A percentile compares a stretch with the other conserved stretches of the same genome.
phyloP scores from a whole-genome alignment of 1,139 yeast genomes.

The Sugiyamaella xylanicola region DNA sequence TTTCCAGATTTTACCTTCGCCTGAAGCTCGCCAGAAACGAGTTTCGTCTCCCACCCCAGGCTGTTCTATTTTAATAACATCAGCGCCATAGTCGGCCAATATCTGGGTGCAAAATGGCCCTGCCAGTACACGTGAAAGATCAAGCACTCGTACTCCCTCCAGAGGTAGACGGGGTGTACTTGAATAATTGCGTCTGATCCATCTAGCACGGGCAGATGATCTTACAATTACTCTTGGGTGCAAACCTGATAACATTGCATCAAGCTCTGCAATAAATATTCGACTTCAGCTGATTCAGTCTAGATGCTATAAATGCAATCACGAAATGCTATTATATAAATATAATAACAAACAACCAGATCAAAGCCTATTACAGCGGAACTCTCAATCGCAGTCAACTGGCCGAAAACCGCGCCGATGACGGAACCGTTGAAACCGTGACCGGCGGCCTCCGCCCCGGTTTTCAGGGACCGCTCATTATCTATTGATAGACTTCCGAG shows the following conservation, averaged over 20 bases:
- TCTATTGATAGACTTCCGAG: background rate
- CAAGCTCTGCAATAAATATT: too few relatives aligned
- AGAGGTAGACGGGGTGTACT: slow-evolving; percentile 23
- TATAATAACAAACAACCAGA: background rate
- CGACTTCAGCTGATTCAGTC: too few relatives aligned
- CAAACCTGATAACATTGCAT: background rate
- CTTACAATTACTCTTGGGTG: too few relatives aligned
- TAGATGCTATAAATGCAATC: too few relatives aligned
- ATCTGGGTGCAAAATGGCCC: slow-evolving; percentile 48
- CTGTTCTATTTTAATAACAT: slow-evolving; percentile 46
- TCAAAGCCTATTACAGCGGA: too few relatives aligned
- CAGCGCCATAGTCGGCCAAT: slow-evolving; percentile 47
- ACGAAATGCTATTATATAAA: too few relatives aligned
- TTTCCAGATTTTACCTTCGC: slow-evolving; percentile 33
- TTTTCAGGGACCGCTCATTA: background rate
- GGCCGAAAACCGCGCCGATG: slow-evolving; percentile 2
- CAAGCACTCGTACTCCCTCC: slow-evolving; percentile 42
- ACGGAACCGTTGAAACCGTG: background rate
- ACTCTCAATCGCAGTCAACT: too few relatives aligned
- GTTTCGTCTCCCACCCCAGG: slow-evolving; percentile 48
- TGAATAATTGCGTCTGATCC: slow-evolving; percentile 1
- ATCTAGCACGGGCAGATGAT: too few relatives aligned
- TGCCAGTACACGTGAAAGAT: slow-evolving; percentile 46
- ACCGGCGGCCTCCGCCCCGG: background rate
- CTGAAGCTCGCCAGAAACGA: slow-evolving; percentile 48